Conservation (phyloP, 352 stramenopile genomes). For the Phytopythium delawarense region DNA sequence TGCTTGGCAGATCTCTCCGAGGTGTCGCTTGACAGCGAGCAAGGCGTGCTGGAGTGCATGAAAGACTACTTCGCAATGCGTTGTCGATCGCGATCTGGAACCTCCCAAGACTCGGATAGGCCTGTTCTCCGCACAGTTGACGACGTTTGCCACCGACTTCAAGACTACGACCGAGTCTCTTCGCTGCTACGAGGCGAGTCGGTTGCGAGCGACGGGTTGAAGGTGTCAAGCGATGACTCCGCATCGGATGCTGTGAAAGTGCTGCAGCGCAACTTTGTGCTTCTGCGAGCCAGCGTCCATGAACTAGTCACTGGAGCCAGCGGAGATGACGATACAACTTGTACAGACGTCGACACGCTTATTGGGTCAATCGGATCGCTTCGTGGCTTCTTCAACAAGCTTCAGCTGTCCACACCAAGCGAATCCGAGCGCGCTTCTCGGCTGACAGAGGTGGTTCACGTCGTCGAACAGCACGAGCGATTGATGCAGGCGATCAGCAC, state of each 20-base stretch:
- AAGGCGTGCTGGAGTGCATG: slow-evolving; percentile 32
- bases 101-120: background rate
- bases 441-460: slow-evolving; percentile 11
- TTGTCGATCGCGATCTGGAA: slow-evolving; percentile 11
- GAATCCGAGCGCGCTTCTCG: slow-evolving; percentile 1
- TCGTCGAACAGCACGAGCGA: slow-evolving; percentile 17
- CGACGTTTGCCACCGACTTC: slow-evolving; percentile 19
- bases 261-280: background rate
- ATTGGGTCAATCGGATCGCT: background rate
- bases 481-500: slow-evolving; percentile 14
- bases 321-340: too few species aligned
- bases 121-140: slow-evolving; percentile 12
- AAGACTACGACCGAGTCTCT: slow-evolving; percentile 21
- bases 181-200: background rate
- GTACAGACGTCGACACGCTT: background rate
- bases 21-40: slow-evolving; percentile 25
- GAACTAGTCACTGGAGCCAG: background rate
- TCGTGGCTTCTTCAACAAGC: slow-evolving; percentile 1
- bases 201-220: background rate
- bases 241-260: background rate
- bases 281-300: background rate
- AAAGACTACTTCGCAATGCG: slow-evolving; percentile 31
- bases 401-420: background rate
- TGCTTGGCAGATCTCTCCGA: slow-evolving; percentile 14
- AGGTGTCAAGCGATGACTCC: too few species aligned